phyloP scores from a whole-genome alignment of 192 early-diverging fungal species.

The Umbelopsis ramanniana region DNA sequence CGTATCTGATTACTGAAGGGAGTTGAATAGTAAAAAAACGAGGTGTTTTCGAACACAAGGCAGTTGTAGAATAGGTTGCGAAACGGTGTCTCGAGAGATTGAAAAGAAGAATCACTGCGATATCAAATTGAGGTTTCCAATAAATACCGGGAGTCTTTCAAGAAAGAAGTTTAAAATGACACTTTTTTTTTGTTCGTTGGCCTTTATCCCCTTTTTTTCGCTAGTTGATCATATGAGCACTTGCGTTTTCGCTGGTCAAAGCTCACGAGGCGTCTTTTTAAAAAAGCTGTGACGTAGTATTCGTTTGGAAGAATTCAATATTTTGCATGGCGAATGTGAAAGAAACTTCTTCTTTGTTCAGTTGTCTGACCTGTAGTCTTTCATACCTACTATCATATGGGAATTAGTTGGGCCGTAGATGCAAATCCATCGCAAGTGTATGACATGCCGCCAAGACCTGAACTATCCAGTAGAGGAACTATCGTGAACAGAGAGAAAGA shows the following conservation, averaged over 20 bases:
- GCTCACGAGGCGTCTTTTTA: constrained; percentile 6
- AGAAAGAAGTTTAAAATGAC: constrained; percentile 13
- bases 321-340: background rate
- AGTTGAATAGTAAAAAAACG: too few species aligned
- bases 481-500: background rate
- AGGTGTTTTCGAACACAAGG: too few species aligned
- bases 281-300: background rate
- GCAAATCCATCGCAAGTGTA: background rate
- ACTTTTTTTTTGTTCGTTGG: background rate
- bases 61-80: too few species aligned
- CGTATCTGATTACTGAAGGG: background rate
- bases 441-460: background rate
- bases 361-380: background rate
- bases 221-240: constrained; percentile 7
- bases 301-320: too few species aligned
- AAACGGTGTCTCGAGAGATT: too few species aligned
- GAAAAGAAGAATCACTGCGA: too few species aligned
- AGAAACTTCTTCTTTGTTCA: background rate
- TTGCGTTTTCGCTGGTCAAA: background rate
- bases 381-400: too few species aligned
- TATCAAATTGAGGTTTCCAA: background rate
- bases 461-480: background rate
- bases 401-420: background rate
- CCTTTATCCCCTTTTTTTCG: constrained; percentile 19
- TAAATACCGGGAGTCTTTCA: background rate